Percentiles rank a stretch among this genome's conserved stretches.
These are phyloP conservation scores for Colletotrichum musae DNA, from an alignment of 2,329 filamentous ascomycete genomes.

Conservation along the genomic window DNA sequence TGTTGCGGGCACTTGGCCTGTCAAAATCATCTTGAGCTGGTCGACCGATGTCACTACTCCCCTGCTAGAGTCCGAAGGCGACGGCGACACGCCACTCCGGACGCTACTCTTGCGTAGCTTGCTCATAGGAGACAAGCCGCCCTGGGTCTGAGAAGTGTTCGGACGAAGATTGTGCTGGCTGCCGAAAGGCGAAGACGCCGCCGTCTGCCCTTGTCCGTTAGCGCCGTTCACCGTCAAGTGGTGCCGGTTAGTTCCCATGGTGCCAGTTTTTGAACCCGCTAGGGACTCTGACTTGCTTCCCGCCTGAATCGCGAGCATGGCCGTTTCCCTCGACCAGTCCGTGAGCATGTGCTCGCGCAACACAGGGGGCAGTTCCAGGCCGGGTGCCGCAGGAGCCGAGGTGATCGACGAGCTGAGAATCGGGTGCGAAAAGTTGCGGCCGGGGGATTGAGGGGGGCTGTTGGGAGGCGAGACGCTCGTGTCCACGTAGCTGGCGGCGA, in stretches of 20 bases:
- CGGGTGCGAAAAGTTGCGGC: conserved; percentile 74
- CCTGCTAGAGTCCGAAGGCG: conserved; percentile 59
- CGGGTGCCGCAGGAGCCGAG: conserved; percentile 55
- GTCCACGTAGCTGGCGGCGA: conserved; percentile 79
- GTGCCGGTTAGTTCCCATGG: conserved; percentile 65
- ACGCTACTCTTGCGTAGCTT: conserved; percentile 69
- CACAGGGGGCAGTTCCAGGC: conserved; percentile 73
- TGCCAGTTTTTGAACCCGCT: conserved; percentile 80
- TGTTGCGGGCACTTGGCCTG: conserved; percentile 62
- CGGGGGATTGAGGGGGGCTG: conserved; percentile 80
- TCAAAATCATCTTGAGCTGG: conserved; percentile 74
- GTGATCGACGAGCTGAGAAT: conserved; percentile 67
- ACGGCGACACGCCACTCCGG: conserved; percentile 65
- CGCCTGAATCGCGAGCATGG: conserved; percentile 77
- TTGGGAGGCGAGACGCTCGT: conserved; percentile 73
- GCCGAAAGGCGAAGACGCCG: conserved; percentile 64
- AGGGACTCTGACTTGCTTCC: conserved; percentile 81
- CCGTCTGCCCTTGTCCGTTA: conserved; percentile 56
- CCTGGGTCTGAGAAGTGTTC: conserved; percentile 56
- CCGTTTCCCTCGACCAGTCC: conserved; percentile 84
- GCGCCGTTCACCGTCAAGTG: conserved; percentile 70
- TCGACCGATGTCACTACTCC: conserved; percentile 73
- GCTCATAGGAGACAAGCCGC: conserved; percentile 51
- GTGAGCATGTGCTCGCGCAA: conserved; percentile 83
- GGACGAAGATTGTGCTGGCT: conserved; percentile 67